Base-by-base conservation (phyloP, 176 grass and related monocot genomes). In the Alloteropsis semialata region DNA sequence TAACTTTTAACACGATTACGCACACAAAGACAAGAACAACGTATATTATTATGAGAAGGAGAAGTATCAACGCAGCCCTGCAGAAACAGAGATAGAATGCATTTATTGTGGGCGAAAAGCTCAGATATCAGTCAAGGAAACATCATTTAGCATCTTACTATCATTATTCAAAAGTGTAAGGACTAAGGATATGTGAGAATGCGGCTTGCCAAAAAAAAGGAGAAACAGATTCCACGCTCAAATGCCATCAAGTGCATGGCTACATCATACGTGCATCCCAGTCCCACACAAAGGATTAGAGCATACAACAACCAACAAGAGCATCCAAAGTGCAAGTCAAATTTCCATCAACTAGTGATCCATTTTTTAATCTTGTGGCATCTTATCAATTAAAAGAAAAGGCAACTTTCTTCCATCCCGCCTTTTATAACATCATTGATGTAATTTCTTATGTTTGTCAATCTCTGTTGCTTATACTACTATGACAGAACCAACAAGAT, bases 21-120 rank as follows among this genome's bases (percentile, higher is more conserved):
- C 96, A 99, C 27, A 96, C 10, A 30, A 94, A 99, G n/a, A 91
- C 93, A 33, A 99, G 93, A 56, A 90, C 91, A 1, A 96, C 71
- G 34, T 99, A 99, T 65, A 96, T 89, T 77, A 96, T 92, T 32
- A 94, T 74, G 69, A 96, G 69, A 24, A 99, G 91, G 33, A 99
- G 73, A 61, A 99, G 59, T 78, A 99, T 90, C 87, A 99, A 69
- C 5, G 89, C 91, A 8, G 78, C 69, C 77, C 96, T 99, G 91
- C 83, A 81, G 62, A 19, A 79, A 62, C 43, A 77, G 13, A 85
- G 37, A 21, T 19, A 64, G 5, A 53, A 76, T 38, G n/a, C 0
- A 64, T 51, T 39, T 32, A 57, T 49, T 60, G 46, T 5, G 5
- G 14, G 73, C n/a, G 9, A 29, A 58, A 48, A 51, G 7, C 49